Evolutionary conservation across 164 flowering plant species (phyloP), one percentile per base, ranked within the genome.

Genomic region (Berberis vulgaris): DNA sequence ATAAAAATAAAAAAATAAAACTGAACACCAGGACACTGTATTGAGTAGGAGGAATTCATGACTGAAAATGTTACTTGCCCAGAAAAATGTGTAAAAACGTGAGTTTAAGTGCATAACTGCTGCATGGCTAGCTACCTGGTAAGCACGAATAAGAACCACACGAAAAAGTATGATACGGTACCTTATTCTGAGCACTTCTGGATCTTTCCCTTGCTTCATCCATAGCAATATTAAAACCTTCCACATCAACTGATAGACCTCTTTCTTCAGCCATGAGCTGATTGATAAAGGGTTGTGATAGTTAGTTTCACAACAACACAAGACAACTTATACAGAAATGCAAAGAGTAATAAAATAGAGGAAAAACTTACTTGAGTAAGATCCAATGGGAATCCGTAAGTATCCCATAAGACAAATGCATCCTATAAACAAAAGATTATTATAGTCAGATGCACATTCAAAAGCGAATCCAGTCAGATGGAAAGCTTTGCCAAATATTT

Each of bases 231-330:
- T 89, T 74, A 72, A 85, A 95, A 61, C 92, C 99, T 44, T 79
- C 81, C 40, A 81, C 77, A 69, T 95, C 98, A 64, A 95, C 95
- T 6, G 72, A 44, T 63, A 95, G 74, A 4, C 91, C 93, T 74
- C 86, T 81, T 82, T 95, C 99, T 69, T 88, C 98, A 39, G 99
- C 99, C 99, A 95, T 95, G 76, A 95, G 69, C 99, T 95, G 81
- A 54, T 54, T 63, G 9, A 60, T 4, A 50, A 68, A 42, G 26
- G 42, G 7, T 41, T 10, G 57, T 26, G 5, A 12, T 1, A 43
- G 7, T 40, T 12, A 59, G 45, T 38, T 2, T 11, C 64, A 3
- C 58, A 39, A 45, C 57, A 26, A 13, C 56, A 4, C 42, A 0
- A 47, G 3, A 56, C 46, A 50, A 57, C 8, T 4, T 43, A 49